Percentiles rank a stretch among this genome's conserved stretches.
Conservation (phyloP, 345 rosid genomes). For the Arabidopsis arenosa region DNA sequence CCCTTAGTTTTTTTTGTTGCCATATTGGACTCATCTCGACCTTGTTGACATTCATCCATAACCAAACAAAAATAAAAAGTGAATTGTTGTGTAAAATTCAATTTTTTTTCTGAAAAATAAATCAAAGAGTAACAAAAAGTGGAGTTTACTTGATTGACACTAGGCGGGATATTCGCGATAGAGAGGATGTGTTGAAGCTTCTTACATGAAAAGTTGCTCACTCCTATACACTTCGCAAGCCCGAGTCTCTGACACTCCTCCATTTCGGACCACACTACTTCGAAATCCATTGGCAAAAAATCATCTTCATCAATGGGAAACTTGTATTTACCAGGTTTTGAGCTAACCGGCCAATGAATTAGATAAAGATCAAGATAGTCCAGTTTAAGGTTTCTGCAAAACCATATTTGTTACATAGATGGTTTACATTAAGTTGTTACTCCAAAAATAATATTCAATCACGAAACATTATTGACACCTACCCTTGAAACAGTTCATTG, state of each 20-base stretch:
- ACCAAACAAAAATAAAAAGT: neutral
- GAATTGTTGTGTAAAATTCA: neutral
- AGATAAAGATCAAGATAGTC: conserved; percentile 76
- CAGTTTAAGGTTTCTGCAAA: conserved; percentile 64
- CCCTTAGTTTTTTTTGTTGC: conserved; percentile 74
- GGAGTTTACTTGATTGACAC: conserved; percentile 69
- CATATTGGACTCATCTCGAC: conserved; percentile 89
- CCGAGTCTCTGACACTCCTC: conserved; percentile 73
- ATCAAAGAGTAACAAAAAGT: neutral
- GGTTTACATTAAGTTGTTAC: neutral
- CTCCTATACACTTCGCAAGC: conserved; percentile 75
- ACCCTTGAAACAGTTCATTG: too few species aligned
- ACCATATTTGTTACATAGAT: neutral
- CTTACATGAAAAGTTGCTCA: conserved; percentile 81
- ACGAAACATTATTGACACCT: neutral
- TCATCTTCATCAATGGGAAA: conserved; percentile 75
- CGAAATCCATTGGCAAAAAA: conserved; percentile 65
- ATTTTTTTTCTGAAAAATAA: neutral
- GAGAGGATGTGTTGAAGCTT: conserved; percentile 65
- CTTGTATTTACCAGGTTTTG: conserved; percentile 61
- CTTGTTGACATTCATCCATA: conserved; percentile 45
- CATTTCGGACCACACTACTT: conserved; percentile 78
- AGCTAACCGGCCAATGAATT: conserved; percentile 89
- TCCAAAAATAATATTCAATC: neutral
- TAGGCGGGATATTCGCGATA: conserved; percentile 71